Conservation (phyloP, 2,329 filamentous ascomycete species). For the Trichoderma atrobrunneum region DNA sequence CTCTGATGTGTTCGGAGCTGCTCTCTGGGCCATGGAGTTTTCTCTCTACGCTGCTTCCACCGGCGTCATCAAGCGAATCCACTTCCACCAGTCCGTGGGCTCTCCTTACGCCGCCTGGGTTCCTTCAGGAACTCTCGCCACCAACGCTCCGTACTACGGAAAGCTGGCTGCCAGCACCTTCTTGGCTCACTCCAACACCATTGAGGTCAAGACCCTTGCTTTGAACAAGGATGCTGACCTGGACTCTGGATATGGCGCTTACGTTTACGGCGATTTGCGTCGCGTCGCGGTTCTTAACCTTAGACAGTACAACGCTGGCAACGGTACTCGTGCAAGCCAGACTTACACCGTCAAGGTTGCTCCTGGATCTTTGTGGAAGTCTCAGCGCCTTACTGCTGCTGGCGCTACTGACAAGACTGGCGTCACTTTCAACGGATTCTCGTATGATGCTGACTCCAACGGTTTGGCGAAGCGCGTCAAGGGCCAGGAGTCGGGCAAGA, state of each 20-base stretch:
- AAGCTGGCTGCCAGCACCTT: conserved; percentile 26
- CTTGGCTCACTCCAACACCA: conserved; percentile 20
- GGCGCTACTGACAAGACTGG: conserved; percentile 22
- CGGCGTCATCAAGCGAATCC: conserved; percentile 34
- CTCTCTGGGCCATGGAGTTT: conserved; percentile 49
- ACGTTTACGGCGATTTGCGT: conserved; percentile 16
- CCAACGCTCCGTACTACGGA: conserved; percentile 26
- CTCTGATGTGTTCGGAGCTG: conserved; percentile 47
- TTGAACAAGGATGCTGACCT: conserved; percentile 18
- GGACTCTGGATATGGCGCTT: conserved; percentile 27
- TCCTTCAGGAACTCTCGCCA: conserved; percentile 18
- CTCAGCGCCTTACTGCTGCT: conserved; percentile 22
- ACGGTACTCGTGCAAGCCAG: conserved; percentile 9
- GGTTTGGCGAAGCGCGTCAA: conserved; percentile 19
- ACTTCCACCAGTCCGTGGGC: conserved; percentile 40
- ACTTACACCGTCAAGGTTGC: conserved; percentile 21
- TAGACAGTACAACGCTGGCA: conserved; percentile 20
- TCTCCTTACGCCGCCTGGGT: conserved; percentile 27
- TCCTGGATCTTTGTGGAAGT: conserved; percentile 18
- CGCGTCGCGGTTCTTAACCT: conserved; percentile 26
- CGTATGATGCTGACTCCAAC: conserved; percentile 23
- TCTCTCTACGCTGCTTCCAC: conserved; percentile 36
- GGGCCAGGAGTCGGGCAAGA: conserved; percentile 3
- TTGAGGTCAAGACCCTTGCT: conserved; percentile 19
- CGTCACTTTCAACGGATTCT: conserved; percentile 24